Evolutionary conservation across 2,329 filamentous ascomycete species (phyloP).

Genomic region (Monilinia aucupariae): DNA sequence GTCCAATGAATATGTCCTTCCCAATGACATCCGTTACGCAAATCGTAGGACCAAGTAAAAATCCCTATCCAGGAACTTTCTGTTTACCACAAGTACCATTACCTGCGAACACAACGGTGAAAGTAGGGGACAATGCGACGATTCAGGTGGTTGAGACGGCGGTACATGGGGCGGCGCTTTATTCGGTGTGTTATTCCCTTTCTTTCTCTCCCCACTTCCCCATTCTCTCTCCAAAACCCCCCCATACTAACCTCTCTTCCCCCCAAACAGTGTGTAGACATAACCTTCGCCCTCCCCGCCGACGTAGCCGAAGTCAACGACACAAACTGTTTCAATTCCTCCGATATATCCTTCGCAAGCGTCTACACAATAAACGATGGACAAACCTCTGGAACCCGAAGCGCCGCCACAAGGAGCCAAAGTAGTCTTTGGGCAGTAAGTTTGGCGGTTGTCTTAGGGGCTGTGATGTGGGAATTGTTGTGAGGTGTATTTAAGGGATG

Average conservation of each 20-base stretch:
- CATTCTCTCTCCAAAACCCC: background rate
- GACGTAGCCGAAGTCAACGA: conserved; percentile 73
- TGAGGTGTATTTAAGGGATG: background rate
- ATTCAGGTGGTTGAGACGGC: conserved; percentile 84
- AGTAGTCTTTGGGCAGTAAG: background rate
- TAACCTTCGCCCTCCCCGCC: conserved; percentile 77
- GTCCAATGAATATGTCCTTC: conserved; percentile 82
- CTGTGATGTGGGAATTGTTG: background rate
- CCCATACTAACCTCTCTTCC: background rate
- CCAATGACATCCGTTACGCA: conserved; percentile 76
- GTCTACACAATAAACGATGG: conserved; percentile 60
- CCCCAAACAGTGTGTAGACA: conserved; percentile 78
- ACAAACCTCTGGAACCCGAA: conserved; percentile 10
- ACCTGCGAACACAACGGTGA: conserved; percentile 63
- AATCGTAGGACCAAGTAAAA: conserved; percentile 73
- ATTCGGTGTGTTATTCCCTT: conserved; percentile 31
- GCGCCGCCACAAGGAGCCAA: background rate
- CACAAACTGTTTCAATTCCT: conserved; percentile 80
- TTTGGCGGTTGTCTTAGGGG: background rate
- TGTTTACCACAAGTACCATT: conserved; percentile 87
- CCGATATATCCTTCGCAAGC: conserved; percentile 32
- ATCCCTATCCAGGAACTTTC: conserved; percentile 80
- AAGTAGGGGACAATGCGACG: conserved; percentile 80
- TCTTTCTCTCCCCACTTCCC: background rate
- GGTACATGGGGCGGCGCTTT: conserved; percentile 76